Percentiles rank a stretch among this genome's conserved stretches.
Evolutionary conservation across 345 rosid species (phyloP).

Genomic region (Hirschfeldia incana): DNA sequence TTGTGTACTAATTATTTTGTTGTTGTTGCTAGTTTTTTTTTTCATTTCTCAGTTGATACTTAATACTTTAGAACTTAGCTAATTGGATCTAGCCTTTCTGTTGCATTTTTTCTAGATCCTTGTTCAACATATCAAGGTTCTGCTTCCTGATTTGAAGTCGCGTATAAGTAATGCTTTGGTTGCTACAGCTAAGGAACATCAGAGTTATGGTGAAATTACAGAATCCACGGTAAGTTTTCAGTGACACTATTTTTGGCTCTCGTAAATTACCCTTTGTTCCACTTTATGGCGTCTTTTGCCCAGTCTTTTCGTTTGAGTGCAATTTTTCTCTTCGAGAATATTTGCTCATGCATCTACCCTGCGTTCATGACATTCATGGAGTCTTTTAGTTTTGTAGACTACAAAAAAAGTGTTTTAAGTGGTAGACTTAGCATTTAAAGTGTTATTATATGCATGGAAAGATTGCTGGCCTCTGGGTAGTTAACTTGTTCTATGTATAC

Average conservation of each 20-base stretch:
- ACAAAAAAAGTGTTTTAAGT: neutral
- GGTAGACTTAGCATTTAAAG: neutral
- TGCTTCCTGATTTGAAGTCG: conserved; percentile 66
- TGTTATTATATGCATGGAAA: neutral
- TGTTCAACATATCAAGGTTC: conserved; percentile 58
- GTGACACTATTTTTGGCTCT: conserved; percentile 11
- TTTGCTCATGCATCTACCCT: conserved; percentile 2
- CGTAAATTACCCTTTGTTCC: neutral
- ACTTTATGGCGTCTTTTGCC: neutral
- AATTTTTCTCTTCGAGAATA: conserved; percentile 9
- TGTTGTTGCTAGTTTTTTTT: neutral
- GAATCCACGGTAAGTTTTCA: conserved; percentile 54
- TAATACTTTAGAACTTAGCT: conserved; percentile 12
- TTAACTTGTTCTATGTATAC: neutral
- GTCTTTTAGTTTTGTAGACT: neutral
- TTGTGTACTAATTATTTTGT: neutral
- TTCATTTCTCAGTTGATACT: neutral
- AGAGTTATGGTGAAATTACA: conserved; percentile 51
- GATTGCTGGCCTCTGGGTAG: neutral
- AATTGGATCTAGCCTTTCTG: neutral
- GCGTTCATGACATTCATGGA: conserved; percentile 3
- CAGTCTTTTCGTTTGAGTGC: neutral
- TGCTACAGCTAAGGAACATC: conserved; percentile 55
- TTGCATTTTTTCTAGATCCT: conserved; percentile 46
- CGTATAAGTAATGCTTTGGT: conserved; percentile 49